These are phyloP conservation scores for Microbotryomycetes sp. DNA, from an alignment of 1,284 basidiomycete species.

Conservation along the genomic window DNA sequence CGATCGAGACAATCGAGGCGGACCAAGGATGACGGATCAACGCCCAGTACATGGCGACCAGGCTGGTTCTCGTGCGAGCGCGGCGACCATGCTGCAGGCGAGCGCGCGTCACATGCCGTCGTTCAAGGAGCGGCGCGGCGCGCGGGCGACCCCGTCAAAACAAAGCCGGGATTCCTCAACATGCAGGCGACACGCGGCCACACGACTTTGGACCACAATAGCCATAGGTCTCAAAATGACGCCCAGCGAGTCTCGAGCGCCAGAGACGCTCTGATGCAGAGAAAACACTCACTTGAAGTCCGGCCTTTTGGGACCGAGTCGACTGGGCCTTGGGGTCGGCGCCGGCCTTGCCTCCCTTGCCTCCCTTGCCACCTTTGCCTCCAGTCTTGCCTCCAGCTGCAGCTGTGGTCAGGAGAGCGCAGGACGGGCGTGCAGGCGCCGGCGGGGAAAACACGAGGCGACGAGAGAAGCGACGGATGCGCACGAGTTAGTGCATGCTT, in stretches of 20 bases:
- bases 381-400: constrained; percentile 41
- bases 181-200: not conserved
- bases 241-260: not conserved
- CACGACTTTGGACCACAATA: not conserved
- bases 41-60: no score
- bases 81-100: no score
- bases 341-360: constrained; percentile 40
- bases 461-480: not conserved
- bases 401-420: not conserved
- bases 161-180: constrained; percentile 1
- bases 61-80: no score
- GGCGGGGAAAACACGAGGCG: no score
- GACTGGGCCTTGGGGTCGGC: constrained; percentile 47
- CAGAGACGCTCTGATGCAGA: not conserved
- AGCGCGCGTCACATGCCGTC: no score
- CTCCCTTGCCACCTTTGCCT: constrained; percentile 41
- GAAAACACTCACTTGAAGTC: constrained; percentile 59
- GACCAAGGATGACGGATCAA: no score
- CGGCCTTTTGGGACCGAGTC: constrained; percentile 73
- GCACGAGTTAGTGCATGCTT: not conserved
- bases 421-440: not conserved
- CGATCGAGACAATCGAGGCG: not conserved
- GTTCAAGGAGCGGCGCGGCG: no score
- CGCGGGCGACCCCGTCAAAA: no score
- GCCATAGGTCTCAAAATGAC: not conserved